Conservation (phyloP, 2,329 filamentous ascomycete species). For the Hypoxylon sp. region DNA sequence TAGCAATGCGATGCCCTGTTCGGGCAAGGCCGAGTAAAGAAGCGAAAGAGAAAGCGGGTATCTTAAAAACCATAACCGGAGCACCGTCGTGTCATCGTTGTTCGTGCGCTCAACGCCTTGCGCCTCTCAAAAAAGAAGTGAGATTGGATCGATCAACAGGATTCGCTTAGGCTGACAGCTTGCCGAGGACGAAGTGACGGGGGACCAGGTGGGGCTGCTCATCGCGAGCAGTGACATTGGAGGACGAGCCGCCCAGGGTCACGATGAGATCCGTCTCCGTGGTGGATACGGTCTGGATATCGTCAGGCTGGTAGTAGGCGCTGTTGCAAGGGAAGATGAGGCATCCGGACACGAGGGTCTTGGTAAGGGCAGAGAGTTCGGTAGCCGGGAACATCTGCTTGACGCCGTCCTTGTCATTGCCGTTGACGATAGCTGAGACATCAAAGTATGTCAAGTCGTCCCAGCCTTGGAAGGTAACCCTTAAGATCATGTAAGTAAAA, state of each 20-base stretch:
- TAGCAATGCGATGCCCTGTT: constrained; percentile 26
- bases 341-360: constrained; percentile 62
- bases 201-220: constrained; percentile 43
- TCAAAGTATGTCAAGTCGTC: constrained; percentile 66
- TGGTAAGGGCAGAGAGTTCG: constrained; percentile 33
- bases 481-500: constrained; percentile 21
- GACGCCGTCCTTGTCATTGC: constrained; percentile 62
- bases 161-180: constrained; percentile 44
- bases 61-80: constrained; percentile 44
- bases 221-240: constrained; percentile 40
- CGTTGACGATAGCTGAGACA: constrained; percentile 68
- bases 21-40: constrained; percentile 16
- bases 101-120: constrained; percentile 48
- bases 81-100: constrained; percentile 44
- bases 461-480: constrained; percentile 62
- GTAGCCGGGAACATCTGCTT: constrained; percentile 65
- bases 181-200: constrained; percentile 53
- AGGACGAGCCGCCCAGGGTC: constrained; percentile 58
- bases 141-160: constrained; percentile 15
- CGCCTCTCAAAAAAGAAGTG: constrained; percentile 25
- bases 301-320: constrained; percentile 65
- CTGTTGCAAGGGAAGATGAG: constrained; percentile 64
- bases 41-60: constrained; percentile 42
- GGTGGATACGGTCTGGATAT: constrained; percentile 67
- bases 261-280: constrained; percentile 61